Evolutionary conservation across 2,329 filamentous ascomycete genomes (phyloP), one percentile per base, ranked within the genome.

Genomic region (Fusarium verrucosum): DNA sequence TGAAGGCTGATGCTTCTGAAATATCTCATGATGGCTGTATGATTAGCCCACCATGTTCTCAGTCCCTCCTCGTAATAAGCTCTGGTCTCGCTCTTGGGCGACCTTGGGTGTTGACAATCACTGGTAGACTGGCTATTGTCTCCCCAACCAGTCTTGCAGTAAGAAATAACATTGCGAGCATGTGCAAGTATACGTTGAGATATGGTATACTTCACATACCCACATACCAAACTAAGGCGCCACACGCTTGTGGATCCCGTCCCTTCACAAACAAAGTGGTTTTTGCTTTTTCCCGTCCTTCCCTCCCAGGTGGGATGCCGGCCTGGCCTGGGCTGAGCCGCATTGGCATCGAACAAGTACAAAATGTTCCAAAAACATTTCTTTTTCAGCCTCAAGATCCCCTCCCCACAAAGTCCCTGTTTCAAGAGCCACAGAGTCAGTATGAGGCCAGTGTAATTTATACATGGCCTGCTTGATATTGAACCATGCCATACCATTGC

Each of bases 351-450:
- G 43, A 54, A 54, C n/a, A n/a, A n/a, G n/a, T 55, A 57, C 50
- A 64, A 63, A 19, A 54, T 58, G 51, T 62, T 62, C 61, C 49
- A 45, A 40, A 26, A 57, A 52, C 43, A 37, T 50, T 47, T 62
- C 65, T 57, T 61, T 64, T 69, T 70, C 62, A 71, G 69, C 69
- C 69, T 70, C 69, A 69, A 55, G 20, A 55, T 50, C 38, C 13
- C 46, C 37, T 63, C 62, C 47, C 47, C 62, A 65, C 57, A 43
- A 44, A 55, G 59, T 45, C 33, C 52, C 32, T 50, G 44, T 30
- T 35, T 58, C 28, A 30, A 42, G 44, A 23, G 23, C 41, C 53
- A 42, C 25, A 28, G 42, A 16, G 40, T 30, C 22, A 25, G 42
- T 23, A 36, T 33, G 38, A 66, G 46, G 40, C 35, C 51, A 45